Base-by-base conservation (phyloP, 345 rosid species). In the Xanthoceras sorbifolium region DNA sequence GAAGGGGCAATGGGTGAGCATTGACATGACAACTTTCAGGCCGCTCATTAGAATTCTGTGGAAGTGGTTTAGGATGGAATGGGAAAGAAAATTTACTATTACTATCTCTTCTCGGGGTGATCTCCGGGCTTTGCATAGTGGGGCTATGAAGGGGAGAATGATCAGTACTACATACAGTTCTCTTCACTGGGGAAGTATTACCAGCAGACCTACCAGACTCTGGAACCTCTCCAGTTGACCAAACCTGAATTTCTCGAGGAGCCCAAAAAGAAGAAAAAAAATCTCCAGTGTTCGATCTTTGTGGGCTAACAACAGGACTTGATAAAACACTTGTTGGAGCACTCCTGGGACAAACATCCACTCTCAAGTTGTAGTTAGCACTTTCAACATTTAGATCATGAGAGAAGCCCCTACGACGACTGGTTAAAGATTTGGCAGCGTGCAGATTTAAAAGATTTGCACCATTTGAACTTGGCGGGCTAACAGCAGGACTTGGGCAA, bases 1-100 rank as follows among this genome's bases (percentile, higher is more conserved):
- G 96, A 68, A 89, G 90, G 29, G 96, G 96, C 77, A 89, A 71
- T 5, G 92, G 93, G 54, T 89, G 90, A 44, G 93, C 84, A 79
- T 76, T 80, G 25, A 71, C 60, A 76, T 34, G 76, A 75, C 59
- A 40, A 69, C 44, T 67, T 75, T 87, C 89, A 25, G 77, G 83
- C 81, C 75, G 40, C 44, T 69, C 73, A 68, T 72, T 81, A n/a
- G 68, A 75, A 48, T 71, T 74, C 64, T 83, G 84, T 12, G 69
- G 44, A 71, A 59, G 29, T 63, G 82, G 73, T 69, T 77, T 81
- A 64, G 42, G 78, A 50, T 57, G 78, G n/a, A 62, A 26, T 36
- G 79, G 73, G 42, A 76, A 74, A 5, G 78, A 25, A 75, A 75
- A 68, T 31, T 76, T 81, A 50, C 36, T 32, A 2, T 76, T 81